Evolutionary conservation across 2,329 filamentous ascomycete genomes (phyloP).

Genomic region (Aspergillus sp.): DNA sequence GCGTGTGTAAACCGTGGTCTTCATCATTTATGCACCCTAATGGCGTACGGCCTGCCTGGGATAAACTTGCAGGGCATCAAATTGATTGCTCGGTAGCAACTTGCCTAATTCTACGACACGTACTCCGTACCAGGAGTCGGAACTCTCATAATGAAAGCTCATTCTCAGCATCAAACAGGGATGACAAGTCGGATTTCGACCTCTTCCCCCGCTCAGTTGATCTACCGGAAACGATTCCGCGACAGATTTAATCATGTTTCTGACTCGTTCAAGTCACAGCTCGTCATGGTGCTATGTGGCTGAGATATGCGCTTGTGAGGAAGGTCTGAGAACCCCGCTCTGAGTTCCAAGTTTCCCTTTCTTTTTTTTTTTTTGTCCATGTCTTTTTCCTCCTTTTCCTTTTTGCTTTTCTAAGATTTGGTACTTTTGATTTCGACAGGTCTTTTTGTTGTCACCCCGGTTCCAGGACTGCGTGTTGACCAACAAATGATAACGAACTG

Average conservation of each 20-base stretch:
- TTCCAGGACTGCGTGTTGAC: not conserved
- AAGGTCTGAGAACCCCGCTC: no score
- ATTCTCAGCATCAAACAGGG: constrained; percentile 9
- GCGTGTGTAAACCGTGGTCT: not conserved
- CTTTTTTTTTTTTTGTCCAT: not conserved
- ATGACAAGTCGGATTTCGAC: constrained; percentile 14
- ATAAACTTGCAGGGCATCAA: not conserved
- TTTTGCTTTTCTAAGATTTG: constrained; percentile 1
- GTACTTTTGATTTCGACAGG: constrained; percentile 24
- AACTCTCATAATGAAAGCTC: not conserved
- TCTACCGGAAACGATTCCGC: constrained; percentile 24
- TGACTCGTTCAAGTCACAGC: constrained; percentile 11
- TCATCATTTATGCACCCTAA: not conserved
- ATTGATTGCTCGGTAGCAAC: not conserved
- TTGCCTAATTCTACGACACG: not conserved
- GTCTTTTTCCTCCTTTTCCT: not conserved
- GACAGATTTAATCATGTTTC: constrained; percentile 12
- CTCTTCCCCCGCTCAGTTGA: constrained; percentile 17
- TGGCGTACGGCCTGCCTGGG: not conserved
- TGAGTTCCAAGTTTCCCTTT: not conserved
- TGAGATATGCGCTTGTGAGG: not conserved
- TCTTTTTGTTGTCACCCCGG: constrained; percentile 13
- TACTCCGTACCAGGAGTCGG: not conserved
- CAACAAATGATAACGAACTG: not conserved
- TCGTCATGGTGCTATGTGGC: constrained; percentile 11